Evolutionary conservation across 371 early-diverging fungal genomes (phyloP).

Genomic region (Funneliformis caledonium): DNA sequence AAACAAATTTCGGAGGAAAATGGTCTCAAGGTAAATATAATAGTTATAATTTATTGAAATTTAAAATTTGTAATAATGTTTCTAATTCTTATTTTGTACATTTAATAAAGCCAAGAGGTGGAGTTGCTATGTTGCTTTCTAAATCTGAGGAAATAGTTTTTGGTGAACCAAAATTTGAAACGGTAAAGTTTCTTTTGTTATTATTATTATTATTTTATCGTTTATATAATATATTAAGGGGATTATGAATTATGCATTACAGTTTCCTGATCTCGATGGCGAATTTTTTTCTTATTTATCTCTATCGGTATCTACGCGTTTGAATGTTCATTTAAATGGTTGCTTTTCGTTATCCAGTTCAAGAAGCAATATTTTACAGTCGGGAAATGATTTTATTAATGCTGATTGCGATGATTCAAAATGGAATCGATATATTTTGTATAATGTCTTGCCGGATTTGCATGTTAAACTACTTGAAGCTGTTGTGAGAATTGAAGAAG

Average conservation of each 20-base stretch:
- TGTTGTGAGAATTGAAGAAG: not conserved
- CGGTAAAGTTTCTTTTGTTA: not conserved
- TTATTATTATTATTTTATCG: not conserved
- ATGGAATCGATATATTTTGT: slow-evolving; percentile 31
- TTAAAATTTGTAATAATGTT: not conserved
- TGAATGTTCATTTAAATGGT: slow-evolving; percentile 7
- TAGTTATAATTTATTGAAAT: too few relatives aligned
- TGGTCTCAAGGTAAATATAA: not conserved
- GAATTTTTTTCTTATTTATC: not conserved
- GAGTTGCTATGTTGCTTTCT: slow-evolving; percentile 8
- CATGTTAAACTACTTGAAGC: slow-evolving; percentile 23
- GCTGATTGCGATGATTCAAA: not conserved
- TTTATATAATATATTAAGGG: not conserved
- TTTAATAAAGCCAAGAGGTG: slow-evolving; percentile 9
- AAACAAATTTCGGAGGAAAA: not conserved
- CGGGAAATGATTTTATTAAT: not conserved
- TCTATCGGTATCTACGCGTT: not conserved
- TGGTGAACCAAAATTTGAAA: not conserved
- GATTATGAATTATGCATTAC: not conserved
- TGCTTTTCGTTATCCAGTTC: not conserved
- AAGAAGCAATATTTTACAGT: not conserved
- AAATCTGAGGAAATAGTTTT: not conserved
- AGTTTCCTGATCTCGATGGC: not conserved
- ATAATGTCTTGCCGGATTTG: slow-evolving; percentile 17
- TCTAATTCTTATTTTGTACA: not conserved